Conservation (phyloP, 192 early-diverging fungal genomes). For the Dimargaris xerosporica region DNA sequence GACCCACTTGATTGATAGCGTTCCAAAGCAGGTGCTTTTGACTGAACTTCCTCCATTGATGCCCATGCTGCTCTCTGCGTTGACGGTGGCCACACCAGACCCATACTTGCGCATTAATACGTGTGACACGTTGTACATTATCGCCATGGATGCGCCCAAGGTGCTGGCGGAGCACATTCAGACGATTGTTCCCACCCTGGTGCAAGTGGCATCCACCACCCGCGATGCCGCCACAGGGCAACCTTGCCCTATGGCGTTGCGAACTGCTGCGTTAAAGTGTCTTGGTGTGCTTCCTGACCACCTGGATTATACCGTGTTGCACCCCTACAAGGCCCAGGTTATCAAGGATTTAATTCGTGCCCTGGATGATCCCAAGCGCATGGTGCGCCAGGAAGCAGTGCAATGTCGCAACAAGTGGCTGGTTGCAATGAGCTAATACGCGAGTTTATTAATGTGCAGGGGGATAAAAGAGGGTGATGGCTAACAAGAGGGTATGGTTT, state of each 20-base stretch:
- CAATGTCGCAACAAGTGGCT: slow-evolving; percentile 79
- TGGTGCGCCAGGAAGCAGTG: slow-evolving; percentile 76
- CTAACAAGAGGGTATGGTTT: too few relatives aligned
- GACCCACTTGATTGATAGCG: slow-evolving; percentile 63
- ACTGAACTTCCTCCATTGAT: slow-evolving; percentile 58
- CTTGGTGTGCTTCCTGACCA: slow-evolving; percentile 47
- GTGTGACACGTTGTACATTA: slow-evolving; percentile 56
- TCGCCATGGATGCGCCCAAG: slow-evolving; percentile 51
- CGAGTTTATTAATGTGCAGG: too few relatives aligned
- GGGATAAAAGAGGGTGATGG: too few relatives aligned
- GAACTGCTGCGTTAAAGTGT: slow-evolving; percentile 55
- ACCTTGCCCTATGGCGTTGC: slow-evolving; percentile 31
- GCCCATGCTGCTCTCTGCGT: slow-evolving; percentile 62
- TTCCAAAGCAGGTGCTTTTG: slow-evolving; percentile 69
- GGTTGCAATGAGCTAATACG: too few relatives aligned
- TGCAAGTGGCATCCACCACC: slow-evolving; percentile 8
- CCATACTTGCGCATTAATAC: slow-evolving; percentile 52
- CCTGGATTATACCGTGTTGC: slow-evolving; percentile 40
- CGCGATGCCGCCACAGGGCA: slow-evolving; percentile 19
- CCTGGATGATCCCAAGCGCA: slow-evolving; percentile 77
- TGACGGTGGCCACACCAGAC: slow-evolving; percentile 47
- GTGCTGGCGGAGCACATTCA: slow-evolving; percentile 38
- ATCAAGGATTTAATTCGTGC: slow-evolving; percentile 41
- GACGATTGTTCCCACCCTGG: neutral
- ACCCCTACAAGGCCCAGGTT: slow-evolving; percentile 43